Conservation (phyloP, 495 filamentous ascomycete species). For the Aspergillus ellipticus region DNA sequence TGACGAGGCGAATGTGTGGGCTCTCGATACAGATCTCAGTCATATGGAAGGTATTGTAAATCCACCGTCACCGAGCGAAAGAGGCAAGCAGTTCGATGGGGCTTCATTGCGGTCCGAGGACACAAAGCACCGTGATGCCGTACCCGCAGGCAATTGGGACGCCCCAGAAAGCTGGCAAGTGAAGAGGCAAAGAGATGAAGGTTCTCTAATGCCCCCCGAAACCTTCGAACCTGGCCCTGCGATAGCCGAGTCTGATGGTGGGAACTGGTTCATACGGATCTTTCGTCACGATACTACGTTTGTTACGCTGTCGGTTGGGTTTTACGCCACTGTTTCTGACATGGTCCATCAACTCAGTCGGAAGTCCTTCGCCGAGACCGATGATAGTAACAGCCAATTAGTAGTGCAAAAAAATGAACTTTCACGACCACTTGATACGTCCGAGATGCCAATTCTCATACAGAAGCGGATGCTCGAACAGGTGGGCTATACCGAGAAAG, state of each 20-base stretch:
- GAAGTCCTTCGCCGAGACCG: constrained; percentile 86
- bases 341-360: constrained; percentile 78
- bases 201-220: constrained; percentile 57
- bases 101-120: constrained; percentile 41
- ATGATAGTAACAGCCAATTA: constrained; percentile 96
- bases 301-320: constrained; percentile 74
- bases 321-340: constrained; percentile 81
- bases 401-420: constrained; percentile 90
- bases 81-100: constrained; percentile 51
- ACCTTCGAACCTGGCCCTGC: constrained; percentile 42
- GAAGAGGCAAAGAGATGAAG: constrained; percentile 63
- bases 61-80: constrained; percentile 20
- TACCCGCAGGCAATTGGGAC: constrained; percentile 60
- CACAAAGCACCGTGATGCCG: constrained; percentile 26
- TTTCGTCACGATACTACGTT: constrained; percentile 93
- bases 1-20: constrained; percentile 49
- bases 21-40: constrained; percentile 77
- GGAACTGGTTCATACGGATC: constrained; percentile 86
- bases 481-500: constrained; percentile 82
- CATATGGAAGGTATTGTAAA: constrained; percentile 83
- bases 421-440: constrained; percentile 70
- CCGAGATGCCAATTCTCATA: constrained; percentile 82
- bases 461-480: constrained; percentile 92
- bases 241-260: constrained; percentile 60
- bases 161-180: constrained; percentile 94